phyloP scores from a whole-genome alignment of 2,329 filamentous ascomycete genomes.

The Thielaviopsis populi region DNA sequence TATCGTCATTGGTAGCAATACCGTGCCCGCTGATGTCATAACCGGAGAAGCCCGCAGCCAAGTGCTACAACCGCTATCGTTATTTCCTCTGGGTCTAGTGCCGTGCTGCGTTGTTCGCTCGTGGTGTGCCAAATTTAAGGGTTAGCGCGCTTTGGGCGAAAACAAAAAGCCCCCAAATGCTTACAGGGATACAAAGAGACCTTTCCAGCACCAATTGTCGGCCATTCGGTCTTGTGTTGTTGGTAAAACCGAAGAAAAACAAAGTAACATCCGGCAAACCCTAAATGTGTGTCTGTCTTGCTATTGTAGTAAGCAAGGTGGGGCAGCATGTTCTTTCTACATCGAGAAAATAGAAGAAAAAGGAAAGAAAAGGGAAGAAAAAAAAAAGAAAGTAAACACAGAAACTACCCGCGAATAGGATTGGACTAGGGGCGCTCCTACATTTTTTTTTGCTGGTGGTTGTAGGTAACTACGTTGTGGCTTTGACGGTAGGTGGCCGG shows the following conservation, averaged over 20 bases:
- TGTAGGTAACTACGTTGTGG: not conserved
- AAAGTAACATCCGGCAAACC: not conserved
- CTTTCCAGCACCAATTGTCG: not conserved
- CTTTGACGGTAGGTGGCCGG: not conserved
- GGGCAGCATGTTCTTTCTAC: too few species aligned
- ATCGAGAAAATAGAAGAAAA: too few species aligned
- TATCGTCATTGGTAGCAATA: too few species aligned
- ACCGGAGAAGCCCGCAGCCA: too few species aligned
- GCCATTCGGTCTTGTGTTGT: not conserved
- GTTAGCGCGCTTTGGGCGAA: not conserved
- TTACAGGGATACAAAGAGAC: conserved; percentile 1
- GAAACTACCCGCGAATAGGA: not conserved
- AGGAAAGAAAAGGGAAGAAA: too few species aligned
- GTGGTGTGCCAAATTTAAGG: not conserved
- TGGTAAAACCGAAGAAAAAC: not conserved
- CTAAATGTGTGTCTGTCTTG: not conserved
- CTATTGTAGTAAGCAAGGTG: not conserved
- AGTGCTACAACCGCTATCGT: not conserved
- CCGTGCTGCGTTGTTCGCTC: not conserved
- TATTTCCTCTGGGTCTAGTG: not conserved
- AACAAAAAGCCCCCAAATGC: not conserved
- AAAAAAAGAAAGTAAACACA: not conserved
- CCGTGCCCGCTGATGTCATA: too few species aligned
- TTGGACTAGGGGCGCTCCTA: not conserved
- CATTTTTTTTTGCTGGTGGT: not conserved